Conservation (phyloP, 2,329 filamentous ascomycete species). For the Ophiocordyceps robertsii region DNA sequence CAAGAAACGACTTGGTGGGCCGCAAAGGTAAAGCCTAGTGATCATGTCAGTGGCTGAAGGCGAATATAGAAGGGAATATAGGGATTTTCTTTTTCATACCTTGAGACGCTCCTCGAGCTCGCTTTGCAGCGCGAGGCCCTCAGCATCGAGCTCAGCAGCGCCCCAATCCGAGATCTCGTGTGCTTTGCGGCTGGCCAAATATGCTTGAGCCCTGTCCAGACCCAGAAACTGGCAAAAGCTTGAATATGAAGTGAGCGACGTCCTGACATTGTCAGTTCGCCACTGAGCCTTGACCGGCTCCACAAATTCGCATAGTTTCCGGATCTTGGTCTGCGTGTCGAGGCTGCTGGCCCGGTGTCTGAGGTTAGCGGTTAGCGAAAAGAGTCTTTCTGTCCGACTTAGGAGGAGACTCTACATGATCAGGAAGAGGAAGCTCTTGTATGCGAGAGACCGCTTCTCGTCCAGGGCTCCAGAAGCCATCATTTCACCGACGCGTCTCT, state of each 20-base stretch:
- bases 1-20: conserved; percentile 82
- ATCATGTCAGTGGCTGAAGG: neutral
- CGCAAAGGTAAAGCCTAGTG: conserved; percentile 59
- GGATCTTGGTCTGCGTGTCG: conserved; percentile 55
- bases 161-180: conserved; percentile 76
- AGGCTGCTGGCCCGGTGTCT: conserved; percentile 72
- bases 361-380: neutral
- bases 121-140: conserved; percentile 66
- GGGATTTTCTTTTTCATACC: conserved; percentile 20
- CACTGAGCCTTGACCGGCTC: conserved; percentile 72
- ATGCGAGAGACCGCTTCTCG: conserved; percentile 72
- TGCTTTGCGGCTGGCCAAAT: conserved; percentile 60
- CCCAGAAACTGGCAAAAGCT: conserved; percentile 71
- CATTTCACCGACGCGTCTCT: conserved; percentile 71
- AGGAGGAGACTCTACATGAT: conserved; percentile 48
- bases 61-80: neutral
- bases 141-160: conserved; percentile 57
- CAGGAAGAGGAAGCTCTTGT: conserved; percentile 84
- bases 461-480: conserved; percentile 59
- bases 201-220: conserved; percentile 67
- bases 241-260: conserved; percentile 58
- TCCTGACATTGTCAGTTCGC: conserved; percentile 56
- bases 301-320: conserved; percentile 64
- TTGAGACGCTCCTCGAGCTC: conserved; percentile 66
- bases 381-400: neutral